These are phyloP conservation scores for Kluyveromyces siamensis DNA, from an alignment of 805 yeast genomes.

Conservation along the genomic window DNA sequence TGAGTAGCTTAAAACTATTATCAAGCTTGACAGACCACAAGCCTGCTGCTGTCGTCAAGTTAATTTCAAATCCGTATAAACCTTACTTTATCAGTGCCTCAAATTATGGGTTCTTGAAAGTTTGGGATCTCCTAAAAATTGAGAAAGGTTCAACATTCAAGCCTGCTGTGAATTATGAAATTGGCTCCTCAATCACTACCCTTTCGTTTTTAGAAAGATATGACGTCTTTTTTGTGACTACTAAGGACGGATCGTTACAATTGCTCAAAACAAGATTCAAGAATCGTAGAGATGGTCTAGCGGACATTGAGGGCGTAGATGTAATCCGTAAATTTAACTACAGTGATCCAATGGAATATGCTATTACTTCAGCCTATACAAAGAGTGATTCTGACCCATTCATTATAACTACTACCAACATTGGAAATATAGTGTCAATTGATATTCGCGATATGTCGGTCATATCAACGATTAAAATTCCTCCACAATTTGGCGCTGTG, in stretches of 20 bases:
- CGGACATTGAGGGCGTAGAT: constrained; percentile 11
- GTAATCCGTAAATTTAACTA: constrained; percentile 16
- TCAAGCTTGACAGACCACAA: constrained; percentile 57
- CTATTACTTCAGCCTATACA: constrained; percentile 36
- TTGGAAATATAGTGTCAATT: constrained; percentile 40
- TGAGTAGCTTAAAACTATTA: constrained; percentile 40
- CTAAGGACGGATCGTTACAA: constrained; percentile 29
- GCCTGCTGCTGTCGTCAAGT: constrained; percentile 41
- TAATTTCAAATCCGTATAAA: constrained; percentile 52
- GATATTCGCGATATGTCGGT: constrained; percentile 52
- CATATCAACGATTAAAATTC: constrained; percentile 38
- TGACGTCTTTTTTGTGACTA: constrained; percentile 48
- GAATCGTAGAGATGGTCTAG: constrained; percentile 8
- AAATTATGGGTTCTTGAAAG: constrained; percentile 56
- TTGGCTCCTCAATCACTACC: constrained; percentile 41
- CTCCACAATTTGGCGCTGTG: constrained; percentile 57
- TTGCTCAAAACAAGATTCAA: constrained; percentile 32
- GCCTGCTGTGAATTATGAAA: constrained; percentile 38
- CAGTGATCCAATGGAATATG: constrained; percentile 32
- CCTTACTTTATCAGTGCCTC: constrained; percentile 72
- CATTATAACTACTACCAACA: constrained; percentile 44
- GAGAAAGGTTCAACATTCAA: constrained; percentile 51
- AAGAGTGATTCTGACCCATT: constrained; percentile 32
- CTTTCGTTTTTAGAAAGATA: constrained; percentile 44
- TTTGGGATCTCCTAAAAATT: constrained; percentile 70